Conservation (phyloP, 441 rosid species). For the Corymbia citriodora region DNA sequence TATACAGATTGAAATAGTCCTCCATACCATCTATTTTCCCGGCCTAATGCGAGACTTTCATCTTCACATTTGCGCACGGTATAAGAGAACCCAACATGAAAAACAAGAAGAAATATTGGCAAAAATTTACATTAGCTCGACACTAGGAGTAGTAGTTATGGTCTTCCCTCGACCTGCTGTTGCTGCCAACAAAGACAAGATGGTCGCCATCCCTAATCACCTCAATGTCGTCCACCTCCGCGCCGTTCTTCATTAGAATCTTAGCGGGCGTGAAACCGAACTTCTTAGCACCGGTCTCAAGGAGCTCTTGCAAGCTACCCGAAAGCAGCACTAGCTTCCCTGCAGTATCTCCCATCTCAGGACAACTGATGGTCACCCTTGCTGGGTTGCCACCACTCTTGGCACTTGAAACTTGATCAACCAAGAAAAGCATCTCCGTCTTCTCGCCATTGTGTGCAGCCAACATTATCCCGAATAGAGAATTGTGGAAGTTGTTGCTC, state of each 20-base stretch:
- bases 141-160: background rate
- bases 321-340: slow-evolving; percentile 60
- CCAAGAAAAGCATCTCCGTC: slow-evolving; percentile 16
- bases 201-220: slow-evolving; percentile 73
- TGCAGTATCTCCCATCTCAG: slow-evolving; percentile 30
- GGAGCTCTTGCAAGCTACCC: slow-evolving; percentile 39
- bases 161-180: background rate
- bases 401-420: background rate
- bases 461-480: slow-evolving; percentile 60
- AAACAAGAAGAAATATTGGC: background rate
- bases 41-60: background rate
- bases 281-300: slow-evolving; percentile 43
- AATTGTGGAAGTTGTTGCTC: slow-evolving; percentile 49
- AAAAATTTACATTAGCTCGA: background rate
- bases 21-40: background rate
- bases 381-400: slow-evolving; percentile 6
- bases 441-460: slow-evolving; percentile 38
- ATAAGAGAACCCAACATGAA: background rate
- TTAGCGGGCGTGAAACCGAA: slow-evolving; percentile 42
- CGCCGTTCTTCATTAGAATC: slow-evolving; percentile 43
- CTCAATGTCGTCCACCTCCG: slow-evolving; percentile 59
- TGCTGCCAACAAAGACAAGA: slow-evolving; percentile 34
- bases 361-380: slow-evolving; percentile 57
- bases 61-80: background rate
- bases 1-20: background rate